Conservation (phyloP, 139 green algal genomes). For the Yamagishiella unicocca region DNA sequence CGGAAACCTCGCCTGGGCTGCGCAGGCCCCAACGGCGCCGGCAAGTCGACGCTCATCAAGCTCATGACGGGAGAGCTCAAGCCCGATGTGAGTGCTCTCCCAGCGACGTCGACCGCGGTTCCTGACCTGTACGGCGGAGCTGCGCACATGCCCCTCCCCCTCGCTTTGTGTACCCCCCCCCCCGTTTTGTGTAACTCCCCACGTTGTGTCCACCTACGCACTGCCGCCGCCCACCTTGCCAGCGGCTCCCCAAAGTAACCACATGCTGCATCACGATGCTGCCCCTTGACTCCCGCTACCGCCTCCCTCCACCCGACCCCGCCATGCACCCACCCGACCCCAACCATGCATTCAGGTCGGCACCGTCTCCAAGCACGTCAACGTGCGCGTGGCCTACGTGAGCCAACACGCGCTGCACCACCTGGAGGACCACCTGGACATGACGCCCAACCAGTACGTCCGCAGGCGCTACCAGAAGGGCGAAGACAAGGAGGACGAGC, state of each 20-base stretch:
- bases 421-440: slow-evolving; percentile 92
- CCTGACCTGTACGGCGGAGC: no score
- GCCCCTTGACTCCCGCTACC: no score
- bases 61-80: slow-evolving; percentile 70
- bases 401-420: slow-evolving; percentile 97
- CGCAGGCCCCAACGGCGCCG: slow-evolving; percentile 60
- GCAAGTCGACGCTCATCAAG: slow-evolving; percentile 95
- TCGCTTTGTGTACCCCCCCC: no score
- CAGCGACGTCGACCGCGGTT: no score
- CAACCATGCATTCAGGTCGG: slow-evolving; percentile 17
- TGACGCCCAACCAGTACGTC: slow-evolving; percentile 94
- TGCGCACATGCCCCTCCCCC: no score
- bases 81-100: slow-evolving; percentile 48
- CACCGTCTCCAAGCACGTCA: slow-evolving; percentile 87
- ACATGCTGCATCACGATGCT: no score
- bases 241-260: no score
- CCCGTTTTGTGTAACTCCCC: no score
- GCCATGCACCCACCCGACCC: no score
- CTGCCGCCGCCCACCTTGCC: no score
- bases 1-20: background rate
- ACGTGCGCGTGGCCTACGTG: slow-evolving; percentile 95
- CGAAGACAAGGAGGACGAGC: slow-evolving; percentile 72
- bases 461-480: slow-evolving; percentile 86
- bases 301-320: no score
- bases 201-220: no score